Conservation (phyloP, 352 stramenopile genomes). For the Phytophthora colocasiae region DNA sequence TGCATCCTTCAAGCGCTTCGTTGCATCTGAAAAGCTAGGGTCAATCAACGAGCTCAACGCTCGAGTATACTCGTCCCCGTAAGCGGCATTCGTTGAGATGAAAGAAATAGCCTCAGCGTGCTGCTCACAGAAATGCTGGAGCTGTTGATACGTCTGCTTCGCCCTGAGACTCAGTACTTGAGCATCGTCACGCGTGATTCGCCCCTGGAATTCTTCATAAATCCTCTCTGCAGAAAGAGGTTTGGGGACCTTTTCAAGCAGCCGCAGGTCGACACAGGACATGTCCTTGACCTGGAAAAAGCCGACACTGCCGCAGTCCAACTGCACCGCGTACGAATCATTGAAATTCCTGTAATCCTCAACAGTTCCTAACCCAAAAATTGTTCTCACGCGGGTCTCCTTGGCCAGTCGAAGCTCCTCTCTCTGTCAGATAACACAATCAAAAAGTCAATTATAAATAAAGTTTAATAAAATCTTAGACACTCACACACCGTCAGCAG, state of each 20-base stretch:
- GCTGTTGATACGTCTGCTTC: constrained; percentile 54
- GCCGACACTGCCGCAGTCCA: constrained; percentile 42
- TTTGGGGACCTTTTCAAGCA: constrained; percentile 73
- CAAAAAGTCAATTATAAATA: neutral
- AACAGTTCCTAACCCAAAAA: constrained; percentile 35
- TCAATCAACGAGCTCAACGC: constrained; percentile 67
- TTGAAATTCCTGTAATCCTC: constrained; percentile 29
- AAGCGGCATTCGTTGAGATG: constrained; percentile 73
- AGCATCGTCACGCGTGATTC: constrained; percentile 70
- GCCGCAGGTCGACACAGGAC: constrained; percentile 66
- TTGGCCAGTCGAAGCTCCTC: constrained; percentile 37
- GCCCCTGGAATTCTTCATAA: constrained; percentile 69
- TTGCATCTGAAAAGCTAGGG: constrained; percentile 67
- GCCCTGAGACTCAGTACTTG: constrained; percentile 56
- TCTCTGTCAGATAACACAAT: constrained; percentile 19
- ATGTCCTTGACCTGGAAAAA: constrained; percentile 58
- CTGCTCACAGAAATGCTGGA: constrained; percentile 76
- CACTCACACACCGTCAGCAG: constrained; percentile 44
- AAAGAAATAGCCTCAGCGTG: constrained; percentile 79
- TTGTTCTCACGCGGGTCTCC: constrained; percentile 35
- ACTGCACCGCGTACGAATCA: constrained; percentile 46
- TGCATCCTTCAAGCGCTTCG: constrained; percentile 54
- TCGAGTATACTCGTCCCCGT: constrained; percentile 72
- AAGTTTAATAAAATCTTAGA: too few species aligned
- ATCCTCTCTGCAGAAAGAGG: constrained; percentile 73